A percentile compares a stretch with the other conserved stretches of the same genome.
phyloP scores from a whole-genome alignment of 2,329 filamentous ascomycete genomes.

The Emydomyces testavorans region DNA sequence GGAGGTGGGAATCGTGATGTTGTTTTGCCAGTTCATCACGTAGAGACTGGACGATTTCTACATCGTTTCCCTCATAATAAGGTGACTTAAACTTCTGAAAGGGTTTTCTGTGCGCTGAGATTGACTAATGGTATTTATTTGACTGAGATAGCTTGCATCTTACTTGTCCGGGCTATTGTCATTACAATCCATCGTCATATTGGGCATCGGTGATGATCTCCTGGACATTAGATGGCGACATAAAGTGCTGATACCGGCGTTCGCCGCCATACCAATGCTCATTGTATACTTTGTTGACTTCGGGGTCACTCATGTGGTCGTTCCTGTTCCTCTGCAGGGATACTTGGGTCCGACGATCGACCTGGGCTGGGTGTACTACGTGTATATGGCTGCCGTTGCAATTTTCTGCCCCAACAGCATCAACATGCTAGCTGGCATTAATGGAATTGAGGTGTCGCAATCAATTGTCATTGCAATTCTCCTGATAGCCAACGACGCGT shows the following conservation, averaged over 20 bases:
- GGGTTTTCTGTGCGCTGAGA: background rate
- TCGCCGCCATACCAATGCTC: slow-evolving; percentile 84
- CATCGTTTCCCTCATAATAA: slow-evolving; percentile 93
- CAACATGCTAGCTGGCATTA: slow-evolving; percentile 99
- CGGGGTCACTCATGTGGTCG: slow-evolving; percentile 87
- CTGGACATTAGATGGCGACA: slow-evolving; percentile 98
- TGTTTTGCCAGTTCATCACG: slow-evolving; percentile 58
- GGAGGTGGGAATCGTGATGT: slow-evolving; percentile 87
- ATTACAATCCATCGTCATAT: slow-evolving; percentile 76
- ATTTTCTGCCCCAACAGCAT: slow-evolving; percentile 99
- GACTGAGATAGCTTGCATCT: slow-evolving; percentile 59
- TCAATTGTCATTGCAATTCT: slow-evolving; percentile 80
- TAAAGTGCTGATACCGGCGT: slow-evolving; percentile 94
- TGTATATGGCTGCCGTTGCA: slow-evolving; percentile 90
- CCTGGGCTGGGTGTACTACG: slow-evolving; percentile 74
- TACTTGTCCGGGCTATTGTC: slow-evolving; percentile 91
- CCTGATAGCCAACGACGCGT: slow-evolving; percentile 70
- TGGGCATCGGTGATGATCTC: slow-evolving; percentile 88
- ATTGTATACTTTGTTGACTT: slow-evolving; percentile 98
- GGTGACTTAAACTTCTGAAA: slow-evolving; percentile 38
- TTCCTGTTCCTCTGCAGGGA: slow-evolving; percentile 71
- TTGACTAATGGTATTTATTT: background rate
- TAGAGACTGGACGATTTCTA: slow-evolving; percentile 72
- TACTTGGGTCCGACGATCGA: slow-evolving; percentile 79
- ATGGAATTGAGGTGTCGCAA: slow-evolving; percentile 92